phyloP scores from a whole-genome alignment of 306 rosid genomes.

The Acmispon strigosus region DNA sequence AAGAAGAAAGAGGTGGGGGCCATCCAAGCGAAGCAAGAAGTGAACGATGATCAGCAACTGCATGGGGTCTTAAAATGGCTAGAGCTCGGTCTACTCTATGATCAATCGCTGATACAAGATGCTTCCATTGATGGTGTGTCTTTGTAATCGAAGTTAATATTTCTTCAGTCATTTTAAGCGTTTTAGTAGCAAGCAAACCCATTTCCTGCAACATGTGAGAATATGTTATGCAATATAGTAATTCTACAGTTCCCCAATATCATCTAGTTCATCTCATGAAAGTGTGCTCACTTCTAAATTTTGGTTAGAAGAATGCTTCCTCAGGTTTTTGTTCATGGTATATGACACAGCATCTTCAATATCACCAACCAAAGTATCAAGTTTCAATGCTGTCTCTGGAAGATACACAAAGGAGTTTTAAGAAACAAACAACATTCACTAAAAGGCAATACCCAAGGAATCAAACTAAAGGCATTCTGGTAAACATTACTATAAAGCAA shows the following conservation, averaged over 20 bases:
- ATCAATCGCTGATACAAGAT: constrained; percentile 79
- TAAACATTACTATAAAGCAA: background rate
- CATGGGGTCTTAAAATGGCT: constrained; percentile 89
- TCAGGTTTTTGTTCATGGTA: constrained; percentile 59
- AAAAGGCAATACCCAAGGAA: constrained; percentile 7
- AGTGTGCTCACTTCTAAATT: constrained; percentile 64
- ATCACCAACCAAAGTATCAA: constrained; percentile 80
- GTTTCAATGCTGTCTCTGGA: constrained; percentile 87
- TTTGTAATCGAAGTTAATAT: constrained; percentile 55
- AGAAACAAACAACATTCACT: constrained; percentile 1
- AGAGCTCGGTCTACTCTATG: constrained; percentile 91
- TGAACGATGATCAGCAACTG: constrained; percentile 76
- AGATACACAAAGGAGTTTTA: constrained; percentile 22
- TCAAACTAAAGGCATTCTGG: background rate
- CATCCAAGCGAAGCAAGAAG: constrained; percentile 84
- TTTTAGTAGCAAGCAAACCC: constrained; percentile 53
- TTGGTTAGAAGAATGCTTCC: constrained; percentile 42
- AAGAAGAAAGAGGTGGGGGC: constrained; percentile 81
- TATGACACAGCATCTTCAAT: constrained; percentile 86
- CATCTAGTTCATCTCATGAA: constrained; percentile 13
- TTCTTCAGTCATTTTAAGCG: constrained; percentile 60
- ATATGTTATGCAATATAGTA: constrained; percentile 12
- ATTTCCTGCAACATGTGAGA: constrained; percentile 54
- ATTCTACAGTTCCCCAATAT: background rate
- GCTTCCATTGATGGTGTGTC: constrained; percentile 69